phyloP scores from a whole-genome alignment of 2,329 filamentous ascomycete species.

The Penicillium freii region DNA sequence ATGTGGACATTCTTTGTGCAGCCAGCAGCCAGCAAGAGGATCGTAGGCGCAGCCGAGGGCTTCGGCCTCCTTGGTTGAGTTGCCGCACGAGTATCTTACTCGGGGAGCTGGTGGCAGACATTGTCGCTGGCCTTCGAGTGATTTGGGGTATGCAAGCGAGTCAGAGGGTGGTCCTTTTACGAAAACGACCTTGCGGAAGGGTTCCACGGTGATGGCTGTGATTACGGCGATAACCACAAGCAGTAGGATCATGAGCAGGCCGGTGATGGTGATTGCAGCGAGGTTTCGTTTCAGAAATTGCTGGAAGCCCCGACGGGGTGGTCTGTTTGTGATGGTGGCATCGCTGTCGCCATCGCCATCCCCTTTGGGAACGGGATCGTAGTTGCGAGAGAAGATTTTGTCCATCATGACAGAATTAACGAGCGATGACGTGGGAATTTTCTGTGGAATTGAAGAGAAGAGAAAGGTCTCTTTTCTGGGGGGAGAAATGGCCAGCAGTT shows the following conservation, averaged over 20 bases:
- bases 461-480: neutral
- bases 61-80: constrained; percentile 15
- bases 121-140: constrained; percentile 8
- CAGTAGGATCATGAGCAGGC: constrained; percentile 4
- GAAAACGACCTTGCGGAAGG: constrained; percentile 7
- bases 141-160: neutral
- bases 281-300: constrained; percentile 11
- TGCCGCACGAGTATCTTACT: constrained; percentile 12
- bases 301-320: neutral
- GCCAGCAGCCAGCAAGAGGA: constrained; percentile 17
- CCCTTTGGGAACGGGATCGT: constrained; percentile 1
- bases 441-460: neutral
- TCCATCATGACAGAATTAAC: neutral
- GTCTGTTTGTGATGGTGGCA: neutral
- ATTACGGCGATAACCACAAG: constrained; percentile 10
- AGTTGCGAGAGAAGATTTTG: constrained; percentile 1
- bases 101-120: constrained; percentile 10
- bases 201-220: constrained; percentile 8
- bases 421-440: neutral
- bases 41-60: constrained; percentile 15
- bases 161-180: neutral
- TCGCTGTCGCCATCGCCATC: constrained; percentile 9
- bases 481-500: neutral
- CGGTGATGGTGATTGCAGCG: constrained; percentile 12
- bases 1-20: constrained; percentile 15